A percentile compares a stretch with the other conserved stretches of the same genome.
phyloP scores from a whole-genome alignment of 2,329 filamentous ascomycete genomes.

The Blastomyces gilchristii region DNA sequence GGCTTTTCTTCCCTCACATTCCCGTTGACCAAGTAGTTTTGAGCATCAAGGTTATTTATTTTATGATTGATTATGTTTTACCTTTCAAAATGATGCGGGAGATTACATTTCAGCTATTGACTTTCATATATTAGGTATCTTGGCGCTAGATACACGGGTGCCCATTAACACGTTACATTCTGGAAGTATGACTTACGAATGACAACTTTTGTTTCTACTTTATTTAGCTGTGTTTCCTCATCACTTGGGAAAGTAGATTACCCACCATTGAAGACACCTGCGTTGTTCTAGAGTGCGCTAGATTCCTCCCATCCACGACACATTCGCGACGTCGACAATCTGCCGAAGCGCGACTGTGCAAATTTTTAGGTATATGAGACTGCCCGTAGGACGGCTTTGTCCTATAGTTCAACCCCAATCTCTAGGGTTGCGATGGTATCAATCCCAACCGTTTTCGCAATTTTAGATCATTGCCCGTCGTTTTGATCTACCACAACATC shows the following conservation, averaged over 20 bases:
- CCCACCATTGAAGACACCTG: background rate
- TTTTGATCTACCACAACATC: background rate
- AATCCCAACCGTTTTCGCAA: background rate
- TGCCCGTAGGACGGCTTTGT: background rate
- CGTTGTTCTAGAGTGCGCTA: background rate
- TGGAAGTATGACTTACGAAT: background rate
- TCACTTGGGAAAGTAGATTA: background rate
- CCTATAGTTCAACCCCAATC: background rate
- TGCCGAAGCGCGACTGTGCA: background rate
- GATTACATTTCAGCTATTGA: background rate
- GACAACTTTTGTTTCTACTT: background rate
- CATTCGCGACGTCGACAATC: background rate
- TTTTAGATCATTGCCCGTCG: background rate
- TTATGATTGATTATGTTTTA: background rate
- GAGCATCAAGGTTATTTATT: background rate
- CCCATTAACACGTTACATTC: background rate
- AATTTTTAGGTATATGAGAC: background rate
- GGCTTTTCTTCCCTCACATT: background rate
- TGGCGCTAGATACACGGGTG: background rate
- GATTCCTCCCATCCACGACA: background rate
- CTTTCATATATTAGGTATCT: background rate
- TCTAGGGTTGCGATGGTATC: background rate
- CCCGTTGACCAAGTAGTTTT: background rate
- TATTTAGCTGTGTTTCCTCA: background rate
- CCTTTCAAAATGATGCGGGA: background rate